Conservation (phyloP, 768 basidiomycete genomes). For the Dendrothele bispora region DNA sequence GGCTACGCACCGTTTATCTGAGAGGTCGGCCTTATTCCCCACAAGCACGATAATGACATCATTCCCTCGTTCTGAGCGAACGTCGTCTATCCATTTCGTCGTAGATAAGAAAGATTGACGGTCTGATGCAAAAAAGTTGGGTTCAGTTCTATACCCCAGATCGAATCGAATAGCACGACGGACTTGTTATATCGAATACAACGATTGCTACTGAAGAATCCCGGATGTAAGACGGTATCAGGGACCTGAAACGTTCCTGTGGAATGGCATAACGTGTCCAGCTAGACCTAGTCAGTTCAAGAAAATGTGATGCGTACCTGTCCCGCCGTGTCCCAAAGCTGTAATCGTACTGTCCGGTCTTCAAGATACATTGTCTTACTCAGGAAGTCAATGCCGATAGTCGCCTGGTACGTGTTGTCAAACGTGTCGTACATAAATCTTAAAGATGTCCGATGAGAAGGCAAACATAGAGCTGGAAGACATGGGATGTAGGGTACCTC, state of each 20-base stretch:
- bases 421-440: slow-evolving; percentile 99
- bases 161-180: slow-evolving; percentile 26
- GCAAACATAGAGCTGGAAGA: slow-evolving; percentile 4
- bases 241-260: slow-evolving; percentile 93
- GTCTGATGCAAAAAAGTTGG: slow-evolving; percentile 46
- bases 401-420: slow-evolving; percentile 98
- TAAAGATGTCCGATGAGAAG: background rate
- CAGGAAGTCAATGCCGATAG: slow-evolving; percentile 98
- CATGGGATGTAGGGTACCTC: slow-evolving; percentile 59
- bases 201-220: slow-evolving; percentile 99
- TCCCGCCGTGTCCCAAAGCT: slow-evolving; percentile 98
- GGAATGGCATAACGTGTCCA: slow-evolving; percentile 2
- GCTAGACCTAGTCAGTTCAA: background rate
- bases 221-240: slow-evolving; percentile 98
- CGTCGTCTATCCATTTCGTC: slow-evolving; percentile 99
- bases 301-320: slow-evolving; percentile 48
- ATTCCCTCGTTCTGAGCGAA: slow-evolving; percentile 93
- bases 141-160: slow-evolving; percentile 3
- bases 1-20: slow-evolving; percentile 88
- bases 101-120: slow-evolving; percentile 98
- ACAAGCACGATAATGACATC: slow-evolving; percentile 99
- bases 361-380: slow-evolving; percentile 99
- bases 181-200: slow-evolving; percentile 98
- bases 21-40: slow-evolving; percentile 98
- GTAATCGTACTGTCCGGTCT: slow-evolving; percentile 95